Conservation (phyloP, 805 yeast species). For the Lipomyces starkeyi region DNA sequence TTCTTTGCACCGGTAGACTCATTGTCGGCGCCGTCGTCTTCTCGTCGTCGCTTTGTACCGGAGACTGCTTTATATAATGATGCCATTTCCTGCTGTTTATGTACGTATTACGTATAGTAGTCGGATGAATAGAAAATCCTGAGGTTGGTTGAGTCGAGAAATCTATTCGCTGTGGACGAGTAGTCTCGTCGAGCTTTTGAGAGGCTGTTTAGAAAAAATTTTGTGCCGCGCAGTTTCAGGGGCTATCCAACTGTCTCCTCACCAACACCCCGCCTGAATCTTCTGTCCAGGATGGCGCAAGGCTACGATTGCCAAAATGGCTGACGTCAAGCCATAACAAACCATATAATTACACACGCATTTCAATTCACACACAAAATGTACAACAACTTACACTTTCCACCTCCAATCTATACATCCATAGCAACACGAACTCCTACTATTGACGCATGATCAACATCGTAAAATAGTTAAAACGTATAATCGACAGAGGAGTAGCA, state of each 20-base stretch:
- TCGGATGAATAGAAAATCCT: not conserved
- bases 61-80: constrained; percentile 71
- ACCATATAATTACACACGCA: not conserved
- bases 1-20: constrained; percentile 18
- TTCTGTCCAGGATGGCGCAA: no score
- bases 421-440: not conserved
- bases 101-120: not conserved
- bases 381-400: not conserved
- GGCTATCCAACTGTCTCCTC: not conserved
- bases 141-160: not conserved
- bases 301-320: no score
- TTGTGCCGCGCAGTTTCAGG: not conserved
- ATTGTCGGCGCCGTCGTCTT: constrained; percentile 31
- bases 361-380: not conserved
- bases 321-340: not conserved
- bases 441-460: not conserved
- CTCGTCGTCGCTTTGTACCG: constrained; percentile 52
- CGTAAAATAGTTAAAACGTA: not conserved
- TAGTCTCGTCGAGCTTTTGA: not conserved
- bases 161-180: not conserved
- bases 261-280: no score
- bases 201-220: not conserved
- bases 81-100: constrained; percentile 57
- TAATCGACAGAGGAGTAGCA: not conserved
- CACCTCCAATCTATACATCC: not conserved